Percentiles rank a stretch among this genome's conserved stretches.
Conservation (phyloP, 164 flowering plant species). For the Piper betle region DNA sequence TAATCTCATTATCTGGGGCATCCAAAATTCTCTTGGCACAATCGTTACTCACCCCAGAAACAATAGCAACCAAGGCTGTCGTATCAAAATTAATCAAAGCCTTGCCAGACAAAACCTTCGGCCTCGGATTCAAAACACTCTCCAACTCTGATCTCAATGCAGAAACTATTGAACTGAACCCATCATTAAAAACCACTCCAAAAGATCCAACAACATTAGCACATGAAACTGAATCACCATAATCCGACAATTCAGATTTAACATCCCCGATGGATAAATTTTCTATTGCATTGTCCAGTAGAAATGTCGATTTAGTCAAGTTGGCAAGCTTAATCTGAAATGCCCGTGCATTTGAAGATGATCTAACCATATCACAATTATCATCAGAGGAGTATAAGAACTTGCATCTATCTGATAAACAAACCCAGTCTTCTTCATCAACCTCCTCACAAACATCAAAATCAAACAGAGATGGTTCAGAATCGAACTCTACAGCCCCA, state of each 20-base stretch:
- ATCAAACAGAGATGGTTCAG: conserved; percentile 21
- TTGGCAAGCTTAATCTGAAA: conserved; percentile 41
- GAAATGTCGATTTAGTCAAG: conserved; percentile 1
- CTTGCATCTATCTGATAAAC: conserved; percentile 16
- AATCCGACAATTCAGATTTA: conserved; percentile 2
- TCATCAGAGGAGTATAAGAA: background rate
- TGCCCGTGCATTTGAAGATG: conserved; percentile 29
- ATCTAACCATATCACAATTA: conserved; percentile 8
- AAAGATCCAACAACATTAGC: background rate
- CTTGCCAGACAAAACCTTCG: conserved; percentile 12
- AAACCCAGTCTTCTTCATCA: conserved; percentile 44
- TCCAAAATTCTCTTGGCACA: conserved; percentile 38
- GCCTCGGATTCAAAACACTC: conserved; percentile 11
- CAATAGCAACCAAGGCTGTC: conserved; percentile 81
- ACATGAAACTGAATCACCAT: background rate
- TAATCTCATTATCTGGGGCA: conserved; percentile 46
- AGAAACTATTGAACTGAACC: conserved; percentile 23
- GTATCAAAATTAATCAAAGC: conserved; percentile 73
- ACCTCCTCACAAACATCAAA: conserved; percentile 27
- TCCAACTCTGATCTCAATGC: conserved; percentile 18
- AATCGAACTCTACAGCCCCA: conserved; percentile 31
- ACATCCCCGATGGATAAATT: conserved; percentile 4
- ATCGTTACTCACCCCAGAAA: conserved; percentile 88
- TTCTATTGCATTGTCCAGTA: conserved; percentile 4
- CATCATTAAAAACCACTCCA: background rate